Conservation (phyloP, 179 eudicot species). For the Beta corolliflora region DNA sequence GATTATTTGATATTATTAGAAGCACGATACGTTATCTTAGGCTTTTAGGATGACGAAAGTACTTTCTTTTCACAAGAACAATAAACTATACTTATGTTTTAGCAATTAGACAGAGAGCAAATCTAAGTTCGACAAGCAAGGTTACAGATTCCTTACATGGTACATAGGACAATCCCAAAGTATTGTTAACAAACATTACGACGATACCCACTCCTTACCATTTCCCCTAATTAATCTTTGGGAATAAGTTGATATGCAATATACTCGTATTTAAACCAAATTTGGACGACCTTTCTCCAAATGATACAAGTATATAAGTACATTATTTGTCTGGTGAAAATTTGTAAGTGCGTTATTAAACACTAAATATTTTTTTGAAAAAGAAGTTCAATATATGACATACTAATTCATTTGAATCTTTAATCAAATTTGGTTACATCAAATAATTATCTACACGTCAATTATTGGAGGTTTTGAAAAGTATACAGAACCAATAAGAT, state of each 20-base stretch:
- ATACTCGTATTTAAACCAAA: constrained; percentile 10
- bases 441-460: no score
- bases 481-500: no score
- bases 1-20: neutral
- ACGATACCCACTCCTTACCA: constrained; percentile 22
- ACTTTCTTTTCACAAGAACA: neutral
- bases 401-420: no score
- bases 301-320: no score
- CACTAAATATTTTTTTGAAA: no score
- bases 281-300: constrained; percentile 7
- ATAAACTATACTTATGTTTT: neutral
- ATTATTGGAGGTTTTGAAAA: no score
- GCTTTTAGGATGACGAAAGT: neutral
- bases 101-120: constrained; percentile 8
- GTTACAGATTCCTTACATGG: constrained; percentile 24
- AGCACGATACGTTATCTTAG: neutral
- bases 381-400: no score
- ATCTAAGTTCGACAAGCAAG: constrained; percentile 29
- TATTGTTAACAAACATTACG: neutral
- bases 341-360: no score
- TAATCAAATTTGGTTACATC: no score
- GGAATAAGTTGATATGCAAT: constrained; percentile 18
- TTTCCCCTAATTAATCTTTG: constrained; percentile 6
- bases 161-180: constrained; percentile 17
- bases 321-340: no score